Evolutionary conservation across 176 grass and related monocot genomes (phyloP).

Genomic region (Eragrostis nindensis): DNA sequence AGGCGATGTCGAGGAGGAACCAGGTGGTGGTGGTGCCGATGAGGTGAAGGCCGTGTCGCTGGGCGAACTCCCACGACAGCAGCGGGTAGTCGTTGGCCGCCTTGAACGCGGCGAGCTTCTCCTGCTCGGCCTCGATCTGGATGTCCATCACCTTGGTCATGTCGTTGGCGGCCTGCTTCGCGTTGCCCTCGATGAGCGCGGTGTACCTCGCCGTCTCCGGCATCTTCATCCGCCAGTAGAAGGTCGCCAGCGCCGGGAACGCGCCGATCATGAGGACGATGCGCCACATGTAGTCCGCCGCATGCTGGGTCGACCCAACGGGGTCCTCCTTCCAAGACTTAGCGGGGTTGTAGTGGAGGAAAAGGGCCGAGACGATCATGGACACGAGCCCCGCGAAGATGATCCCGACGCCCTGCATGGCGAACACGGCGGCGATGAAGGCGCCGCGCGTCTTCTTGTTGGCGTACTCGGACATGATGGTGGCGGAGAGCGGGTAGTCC

Average conservation of each 20-base stretch:
- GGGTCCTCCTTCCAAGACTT: conserved; percentile 40
- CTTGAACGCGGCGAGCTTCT: background rate
- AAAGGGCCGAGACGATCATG: conserved; percentile 39
- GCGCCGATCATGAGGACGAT: conserved; percentile 73
- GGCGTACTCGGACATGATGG: conserved; percentile 81
- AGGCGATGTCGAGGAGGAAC: conserved; percentile 90
- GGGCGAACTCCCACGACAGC: conserved; percentile 52
- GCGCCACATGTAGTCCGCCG: conserved; percentile 71
- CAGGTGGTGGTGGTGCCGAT: conserved; percentile 65
- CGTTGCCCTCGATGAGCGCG: conserved; percentile 64
- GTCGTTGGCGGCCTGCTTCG: conserved; percentile 73
- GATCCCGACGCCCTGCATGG: conserved; percentile 81
- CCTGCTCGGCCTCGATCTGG: conserved; percentile 51
- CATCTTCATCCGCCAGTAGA: conserved; percentile 86
- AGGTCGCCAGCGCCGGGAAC: conserved; percentile 51
- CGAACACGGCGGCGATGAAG: conserved; percentile 71
- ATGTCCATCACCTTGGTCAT: conserved; percentile 65
- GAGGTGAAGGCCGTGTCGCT: conserved; percentile 61
- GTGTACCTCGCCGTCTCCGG: conserved; percentile 89
- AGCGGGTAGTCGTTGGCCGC: conserved; percentile 34
- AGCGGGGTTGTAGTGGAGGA: conserved; percentile 27
- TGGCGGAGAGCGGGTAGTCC: conserved; percentile 69
- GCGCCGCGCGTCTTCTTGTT: conserved; percentile 58
- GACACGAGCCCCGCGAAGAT: conserved; percentile 58
- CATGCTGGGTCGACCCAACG: background rate